Percentiles rank a stretch among this genome's conserved stretches.
Evolutionary conservation across 306 rosid species (phyloP).

Genomic region (Gynostemma pentaphyllum): DNA sequence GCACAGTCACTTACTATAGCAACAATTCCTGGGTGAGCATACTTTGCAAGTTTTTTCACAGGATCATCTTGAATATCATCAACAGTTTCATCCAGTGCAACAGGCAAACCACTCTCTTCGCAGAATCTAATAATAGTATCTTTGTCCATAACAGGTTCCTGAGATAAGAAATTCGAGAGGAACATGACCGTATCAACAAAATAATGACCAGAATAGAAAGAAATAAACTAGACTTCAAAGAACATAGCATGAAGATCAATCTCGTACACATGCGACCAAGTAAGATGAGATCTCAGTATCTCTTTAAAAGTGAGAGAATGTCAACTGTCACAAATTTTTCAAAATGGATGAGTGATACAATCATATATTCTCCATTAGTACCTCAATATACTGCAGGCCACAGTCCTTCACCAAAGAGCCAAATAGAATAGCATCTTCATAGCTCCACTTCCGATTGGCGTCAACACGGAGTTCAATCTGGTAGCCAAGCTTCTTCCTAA

Average conservation of each 20-base stretch:
- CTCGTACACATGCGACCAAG: background rate
- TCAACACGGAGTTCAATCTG: constrained; percentile 65
- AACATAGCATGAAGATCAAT: background rate
- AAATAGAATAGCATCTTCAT: constrained; percentile 74
- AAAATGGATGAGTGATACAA: background rate
- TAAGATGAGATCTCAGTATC: background rate
- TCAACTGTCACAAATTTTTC: background rate
- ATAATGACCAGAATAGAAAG: constrained; percentile 5
- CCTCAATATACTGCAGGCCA: constrained; percentile 83
- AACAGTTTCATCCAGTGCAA: constrained; percentile 88
- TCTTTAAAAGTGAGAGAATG: background rate
- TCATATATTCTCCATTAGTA: constrained; percentile 11
- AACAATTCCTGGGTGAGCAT: constrained; percentile 73
- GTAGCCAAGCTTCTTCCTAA: constrained; percentile 68
- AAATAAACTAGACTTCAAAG: background rate
- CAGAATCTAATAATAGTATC: constrained; percentile 70
- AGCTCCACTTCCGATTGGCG: constrained; percentile 86
- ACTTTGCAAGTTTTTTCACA: constrained; percentile 49
- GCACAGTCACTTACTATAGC: constrained; percentile 56
- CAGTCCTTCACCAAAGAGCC: constrained; percentile 66
- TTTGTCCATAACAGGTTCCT: constrained; percentile 87
- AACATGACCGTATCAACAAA: background rate
- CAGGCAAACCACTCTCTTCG: constrained; percentile 71
- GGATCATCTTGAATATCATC: constrained; percentile 50
- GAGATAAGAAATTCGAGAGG: constrained; percentile 15